phyloP scores from a whole-genome alignment of 192 early-diverging fungal genomes.

The Allomyces javanicus region DNA sequence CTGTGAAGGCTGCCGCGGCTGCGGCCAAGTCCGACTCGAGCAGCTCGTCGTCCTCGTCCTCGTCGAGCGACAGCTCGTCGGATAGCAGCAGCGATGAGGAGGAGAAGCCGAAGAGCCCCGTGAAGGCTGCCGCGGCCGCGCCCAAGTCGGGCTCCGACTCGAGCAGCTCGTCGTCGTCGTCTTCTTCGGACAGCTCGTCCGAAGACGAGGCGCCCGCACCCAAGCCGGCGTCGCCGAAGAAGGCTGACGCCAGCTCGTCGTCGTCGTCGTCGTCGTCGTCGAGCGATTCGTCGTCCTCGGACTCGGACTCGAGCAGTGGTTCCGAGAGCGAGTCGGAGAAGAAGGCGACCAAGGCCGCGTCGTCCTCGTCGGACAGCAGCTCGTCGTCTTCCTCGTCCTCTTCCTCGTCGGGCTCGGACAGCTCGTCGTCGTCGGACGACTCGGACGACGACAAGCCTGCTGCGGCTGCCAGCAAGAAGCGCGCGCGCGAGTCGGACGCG shows the following conservation, averaged over 20 bases:
- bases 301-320: not conserved
- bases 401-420: conserved; percentile 13
- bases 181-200: conserved; percentile 4
- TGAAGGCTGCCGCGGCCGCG: conserved; percentile 4
- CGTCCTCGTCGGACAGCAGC: conserved; percentile 3
- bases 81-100: not conserved
- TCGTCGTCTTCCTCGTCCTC: conserved; percentile 9
- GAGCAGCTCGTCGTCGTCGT: conserved; percentile 7
- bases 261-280: not conserved
- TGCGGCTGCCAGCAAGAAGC: not conserved
- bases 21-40: conserved; percentile 4
- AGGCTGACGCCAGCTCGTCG: not conserved
- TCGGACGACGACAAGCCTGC: conserved; percentile 7
- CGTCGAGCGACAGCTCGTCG: not conserved
- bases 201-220: conserved; percentile 9
- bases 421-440: conserved; percentile 7
- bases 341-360: conserved; percentile 9
- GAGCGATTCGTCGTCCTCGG: not conserved
- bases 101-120: conserved; percentile 7
- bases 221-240: not conserved
- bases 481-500: not conserved
- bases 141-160: conserved; percentile 5
- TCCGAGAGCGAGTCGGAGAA: not conserved
- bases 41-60: conserved; percentile 6
- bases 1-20: conserved; percentile 7